These are phyloP conservation scores for Apiospora arundinis DNA, from an alignment of 2,329 filamentous ascomycete genomes.

Conservation along the genomic window DNA sequence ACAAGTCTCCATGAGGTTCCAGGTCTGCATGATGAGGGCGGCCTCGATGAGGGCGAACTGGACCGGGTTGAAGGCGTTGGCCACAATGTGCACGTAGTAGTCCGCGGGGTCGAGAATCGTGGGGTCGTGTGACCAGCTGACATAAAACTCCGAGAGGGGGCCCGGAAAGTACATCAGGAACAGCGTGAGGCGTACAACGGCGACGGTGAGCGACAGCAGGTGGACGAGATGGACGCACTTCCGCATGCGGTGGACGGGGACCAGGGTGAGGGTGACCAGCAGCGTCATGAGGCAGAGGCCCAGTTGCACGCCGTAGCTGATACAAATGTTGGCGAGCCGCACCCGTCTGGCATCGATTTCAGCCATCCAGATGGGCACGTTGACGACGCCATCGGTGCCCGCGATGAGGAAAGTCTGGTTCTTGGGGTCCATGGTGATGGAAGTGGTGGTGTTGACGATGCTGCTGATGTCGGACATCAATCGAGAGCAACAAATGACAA, in stretches of 20 bases:
- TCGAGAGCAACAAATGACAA: not conserved
- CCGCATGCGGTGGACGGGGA: slow-evolving; percentile 67
- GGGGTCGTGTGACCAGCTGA: slow-evolving; percentile 61
- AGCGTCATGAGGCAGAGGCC: slow-evolving; percentile 72
- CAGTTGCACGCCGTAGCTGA: slow-evolving; percentile 74
- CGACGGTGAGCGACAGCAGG: slow-evolving; percentile 62
- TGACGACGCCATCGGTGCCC: slow-evolving; percentile 27
- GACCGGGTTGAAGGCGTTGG: slow-evolving; percentile 50
- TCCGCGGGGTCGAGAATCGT: slow-evolving; percentile 50
- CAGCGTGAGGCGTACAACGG: slow-evolving; percentile 64
- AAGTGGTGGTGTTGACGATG: not conserved
- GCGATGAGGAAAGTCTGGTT: slow-evolving; percentile 36
- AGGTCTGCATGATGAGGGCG: slow-evolving; percentile 59
- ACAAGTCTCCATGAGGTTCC: slow-evolving; percentile 52
- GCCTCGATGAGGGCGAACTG: slow-evolving; percentile 53
- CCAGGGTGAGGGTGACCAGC: slow-evolving; percentile 70
- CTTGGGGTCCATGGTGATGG: slow-evolving; percentile 27
- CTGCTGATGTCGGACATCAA: not conserved
- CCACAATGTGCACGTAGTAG: slow-evolving; percentile 45
- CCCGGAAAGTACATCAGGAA: slow-evolving; percentile 66
- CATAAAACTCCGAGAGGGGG: slow-evolving; percentile 66
- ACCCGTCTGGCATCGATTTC: slow-evolving; percentile 34
- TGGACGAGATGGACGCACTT: slow-evolving; percentile 73
- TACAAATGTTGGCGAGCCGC: slow-evolving; percentile 45
- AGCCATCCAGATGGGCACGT: slow-evolving; percentile 31